Evolutionary conservation across 2,329 filamentous ascomycete species (phyloP).

Genomic region (Torrubiella hemipterigena): DNA sequence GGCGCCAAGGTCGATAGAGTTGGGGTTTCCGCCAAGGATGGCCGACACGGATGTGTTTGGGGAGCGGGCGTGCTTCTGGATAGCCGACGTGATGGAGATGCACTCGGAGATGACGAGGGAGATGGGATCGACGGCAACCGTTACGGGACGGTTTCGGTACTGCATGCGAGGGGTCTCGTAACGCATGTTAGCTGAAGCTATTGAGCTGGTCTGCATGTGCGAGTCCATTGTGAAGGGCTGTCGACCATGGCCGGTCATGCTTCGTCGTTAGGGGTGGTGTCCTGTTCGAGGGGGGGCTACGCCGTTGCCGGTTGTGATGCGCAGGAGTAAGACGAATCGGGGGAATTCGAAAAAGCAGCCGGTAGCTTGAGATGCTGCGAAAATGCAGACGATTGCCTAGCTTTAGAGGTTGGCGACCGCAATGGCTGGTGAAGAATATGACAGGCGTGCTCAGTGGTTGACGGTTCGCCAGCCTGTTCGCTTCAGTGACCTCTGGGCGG

Average conservation of each 20-base stretch:
- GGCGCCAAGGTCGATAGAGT: conserved; percentile 40
- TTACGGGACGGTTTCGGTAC: conserved; percentile 50
- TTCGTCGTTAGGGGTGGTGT: no score
- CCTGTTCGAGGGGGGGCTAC: no score
- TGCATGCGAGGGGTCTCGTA: conserved; percentile 35
- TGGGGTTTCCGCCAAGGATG: conserved; percentile 71
- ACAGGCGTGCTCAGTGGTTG: no score
- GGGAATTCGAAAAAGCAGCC: no score
- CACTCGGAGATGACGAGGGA: conserved; percentile 96
- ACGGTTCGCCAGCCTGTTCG: no score
- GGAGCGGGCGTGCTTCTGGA: conserved; percentile 95
- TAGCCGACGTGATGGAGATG: conserved; percentile 94
- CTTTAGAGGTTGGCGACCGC: no score
- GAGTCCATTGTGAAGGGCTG: conserved; percentile 13
- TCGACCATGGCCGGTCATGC: conserved; percentile 20
- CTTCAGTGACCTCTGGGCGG: no score
- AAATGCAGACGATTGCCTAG: no score
- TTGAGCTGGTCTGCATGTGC: conserved; percentile 3
- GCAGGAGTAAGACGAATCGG: no score
- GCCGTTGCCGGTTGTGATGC: no score
- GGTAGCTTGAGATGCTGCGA: no score
- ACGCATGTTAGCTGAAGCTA: conserved; percentile 6
- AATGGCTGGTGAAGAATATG: no score
- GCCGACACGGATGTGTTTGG: conserved; percentile 93
- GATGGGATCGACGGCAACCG: conserved; percentile 80